Percentiles rank a stretch among this genome's conserved stretches.
phyloP scores from a whole-genome alignment of 1,139 yeast species.

The Saccharomyces hybrid region DNA sequence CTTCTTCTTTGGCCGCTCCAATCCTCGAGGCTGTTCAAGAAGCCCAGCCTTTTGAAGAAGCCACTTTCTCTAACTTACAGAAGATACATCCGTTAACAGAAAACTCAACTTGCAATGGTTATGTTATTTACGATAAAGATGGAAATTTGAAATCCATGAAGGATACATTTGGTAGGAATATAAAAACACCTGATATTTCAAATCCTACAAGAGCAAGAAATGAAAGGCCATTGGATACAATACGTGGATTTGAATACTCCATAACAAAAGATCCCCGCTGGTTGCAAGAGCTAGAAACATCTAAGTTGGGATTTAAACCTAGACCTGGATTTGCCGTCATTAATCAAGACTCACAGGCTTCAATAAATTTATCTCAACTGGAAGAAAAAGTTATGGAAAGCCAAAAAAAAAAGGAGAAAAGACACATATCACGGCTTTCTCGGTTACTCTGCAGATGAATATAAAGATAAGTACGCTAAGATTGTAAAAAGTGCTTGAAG shows the following conservation, averaged over 20 bases:
- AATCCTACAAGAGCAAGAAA: constrained; percentile 89
- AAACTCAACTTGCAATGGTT: constrained; percentile 18
- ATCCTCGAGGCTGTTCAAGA: constrained; percentile 82
- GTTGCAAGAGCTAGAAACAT: constrained; percentile 74
- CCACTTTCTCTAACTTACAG: constrained; percentile 32
- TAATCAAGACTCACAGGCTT: not conserved
- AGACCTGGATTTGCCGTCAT: constrained; percentile 37
- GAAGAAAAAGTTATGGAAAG: not conserved
- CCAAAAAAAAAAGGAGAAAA: not conserved
- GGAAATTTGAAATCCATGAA: constrained; percentile 37
- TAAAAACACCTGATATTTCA: constrained; percentile 69
- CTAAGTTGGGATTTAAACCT: constrained; percentile 69
- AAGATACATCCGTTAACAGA: constrained; percentile 13
- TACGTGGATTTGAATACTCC: constrained; percentile 84
- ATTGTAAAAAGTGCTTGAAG: not conserved
- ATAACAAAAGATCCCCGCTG: constrained; percentile 78
- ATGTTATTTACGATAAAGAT: not conserved
- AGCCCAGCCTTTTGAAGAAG: constrained; percentile 91
- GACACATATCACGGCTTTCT: constrained; percentile 6
- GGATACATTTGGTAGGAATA: constrained; percentile 80
- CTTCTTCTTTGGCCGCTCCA: not conserved
- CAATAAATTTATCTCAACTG: not conserved
- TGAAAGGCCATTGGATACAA: constrained; percentile 94
- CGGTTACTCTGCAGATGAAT: not conserved
- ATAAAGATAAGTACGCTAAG: not conserved